phyloP scores from a whole-genome alignment of 1,139 yeast species.

The Yamadazyma trypodendri region DNA sequence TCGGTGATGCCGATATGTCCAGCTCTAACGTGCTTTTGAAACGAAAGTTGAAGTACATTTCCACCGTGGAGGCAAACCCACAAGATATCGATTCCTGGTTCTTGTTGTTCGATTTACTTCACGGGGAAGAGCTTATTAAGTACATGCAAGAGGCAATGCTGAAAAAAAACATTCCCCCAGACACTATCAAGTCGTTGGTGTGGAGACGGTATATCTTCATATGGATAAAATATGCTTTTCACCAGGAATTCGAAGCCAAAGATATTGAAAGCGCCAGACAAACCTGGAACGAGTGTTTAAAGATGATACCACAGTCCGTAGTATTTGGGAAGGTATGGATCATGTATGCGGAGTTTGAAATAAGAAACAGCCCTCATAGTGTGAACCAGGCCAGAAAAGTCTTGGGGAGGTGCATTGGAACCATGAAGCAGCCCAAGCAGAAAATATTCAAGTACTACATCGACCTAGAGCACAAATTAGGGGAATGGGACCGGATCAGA shows the following conservation, averaged over 20 bases:
- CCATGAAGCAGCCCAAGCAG: constrained; percentile 38
- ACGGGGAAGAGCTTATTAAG: constrained; percentile 23
- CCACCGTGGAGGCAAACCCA: constrained; percentile 46
- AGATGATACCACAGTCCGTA: constrained; percentile 58
- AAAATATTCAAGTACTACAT: constrained; percentile 67
- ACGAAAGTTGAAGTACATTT: constrained; percentile 56
- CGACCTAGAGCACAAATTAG: constrained; percentile 51
- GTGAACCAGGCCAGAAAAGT: constrained; percentile 61
- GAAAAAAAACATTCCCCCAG: constrained; percentile 28
- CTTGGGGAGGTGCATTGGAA: constrained; percentile 73
- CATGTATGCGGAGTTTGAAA: constrained; percentile 67
- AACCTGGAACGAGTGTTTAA: constrained; percentile 50
- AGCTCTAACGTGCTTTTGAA: constrained; percentile 53
- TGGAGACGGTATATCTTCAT: constrained; percentile 74
- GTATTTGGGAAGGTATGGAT: constrained; percentile 79
- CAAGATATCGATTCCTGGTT: constrained; percentile 81
- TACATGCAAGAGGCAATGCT: constrained; percentile 48
- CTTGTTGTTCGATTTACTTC: constrained; percentile 54
- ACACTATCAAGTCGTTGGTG: constrained; percentile 32
- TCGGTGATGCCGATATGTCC: constrained; percentile 56
- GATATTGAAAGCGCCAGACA: constrained; percentile 48
- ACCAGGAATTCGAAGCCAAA: constrained; percentile 53
- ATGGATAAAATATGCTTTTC: constrained; percentile 67
- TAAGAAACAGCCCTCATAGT: constrained; percentile 49
- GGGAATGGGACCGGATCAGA: constrained; percentile 79